A percentile compares a stretch with the other conserved stretches of the same genome.
Evolutionary conservation across 306 rosid species (phyloP).

Genomic region (Casuarina cunninghamiana): DNA sequence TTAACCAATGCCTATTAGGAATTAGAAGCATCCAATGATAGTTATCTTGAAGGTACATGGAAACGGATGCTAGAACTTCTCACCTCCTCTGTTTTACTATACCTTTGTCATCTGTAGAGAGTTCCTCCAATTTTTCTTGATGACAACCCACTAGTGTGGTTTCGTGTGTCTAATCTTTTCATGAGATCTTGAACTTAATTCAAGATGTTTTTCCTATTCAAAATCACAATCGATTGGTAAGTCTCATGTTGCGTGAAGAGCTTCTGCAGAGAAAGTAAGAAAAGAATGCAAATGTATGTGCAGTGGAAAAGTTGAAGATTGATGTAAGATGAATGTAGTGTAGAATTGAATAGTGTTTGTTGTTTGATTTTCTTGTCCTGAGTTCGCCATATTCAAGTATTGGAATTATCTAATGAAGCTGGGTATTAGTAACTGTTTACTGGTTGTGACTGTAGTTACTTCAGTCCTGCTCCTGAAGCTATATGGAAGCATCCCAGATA

Average conservation of each 20-base stretch:
- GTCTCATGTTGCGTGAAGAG: neutral
- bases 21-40: neutral
- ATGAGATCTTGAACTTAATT: neutral
- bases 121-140: neutral
- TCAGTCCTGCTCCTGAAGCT: neutral
- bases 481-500: neutral
- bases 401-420: neutral
- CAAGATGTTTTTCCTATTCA: neutral
- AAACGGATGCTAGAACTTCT: neutral
- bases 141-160: neutral
- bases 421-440: neutral
- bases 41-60: neutral
- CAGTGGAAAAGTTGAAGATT: neutral
- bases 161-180: neutral
- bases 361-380: neutral
- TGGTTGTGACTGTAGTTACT: neutral
- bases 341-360: neutral
- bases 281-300: neutral
- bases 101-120: neutral
- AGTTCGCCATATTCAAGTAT: neutral
- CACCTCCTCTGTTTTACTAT: neutral
- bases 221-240: neutral
- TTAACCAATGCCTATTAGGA: neutral
- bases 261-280: neutral
- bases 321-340: neutral